These are phyloP conservation scores for Akanthomyces uredinophilus DNA, from an alignment of 2,329 filamentous ascomycete species.

Conservation along the genomic window DNA sequence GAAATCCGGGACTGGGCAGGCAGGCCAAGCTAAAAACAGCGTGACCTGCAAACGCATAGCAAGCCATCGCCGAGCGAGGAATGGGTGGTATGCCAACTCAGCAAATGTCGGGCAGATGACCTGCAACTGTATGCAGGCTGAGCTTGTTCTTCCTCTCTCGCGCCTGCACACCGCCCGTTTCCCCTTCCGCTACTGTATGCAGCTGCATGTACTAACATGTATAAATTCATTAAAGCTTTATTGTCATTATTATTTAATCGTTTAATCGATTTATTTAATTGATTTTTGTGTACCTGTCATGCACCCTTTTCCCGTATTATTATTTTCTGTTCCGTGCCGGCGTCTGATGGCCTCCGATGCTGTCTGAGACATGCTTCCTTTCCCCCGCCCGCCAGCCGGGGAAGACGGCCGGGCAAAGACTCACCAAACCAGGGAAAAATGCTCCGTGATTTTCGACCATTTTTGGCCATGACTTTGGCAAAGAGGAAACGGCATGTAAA, in stretches of 20 bases:
- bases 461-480: not conserved
- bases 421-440: not conserved
- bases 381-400: not conserved
- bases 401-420: not conserved
- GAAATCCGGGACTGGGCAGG: not conserved
- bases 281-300: not conserved
- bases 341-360: conserved; percentile 4
- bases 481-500: not conserved
- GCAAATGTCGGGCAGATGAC: conserved; percentile 33
- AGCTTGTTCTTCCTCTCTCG: not conserved
- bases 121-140: conserved; percentile 18
- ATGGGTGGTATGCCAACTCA: conserved; percentile 30
- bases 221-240: not conserved
- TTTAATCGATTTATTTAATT: not conserved
- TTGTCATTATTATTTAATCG: not conserved
- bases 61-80: conserved; percentile 12
- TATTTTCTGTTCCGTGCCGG: not conserved
- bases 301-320: not conserved
- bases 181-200: not conserved
- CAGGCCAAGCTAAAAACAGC: not conserved
- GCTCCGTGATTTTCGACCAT: not conserved
- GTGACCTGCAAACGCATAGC: conserved; percentile 16
- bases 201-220: not conserved
- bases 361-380: conserved; percentile 7
- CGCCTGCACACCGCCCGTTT: conserved; percentile 7